Evolutionary conservation across 1,284 basidiomycete species (phyloP).

Genomic region (Moesziomyces sp.): DNA sequence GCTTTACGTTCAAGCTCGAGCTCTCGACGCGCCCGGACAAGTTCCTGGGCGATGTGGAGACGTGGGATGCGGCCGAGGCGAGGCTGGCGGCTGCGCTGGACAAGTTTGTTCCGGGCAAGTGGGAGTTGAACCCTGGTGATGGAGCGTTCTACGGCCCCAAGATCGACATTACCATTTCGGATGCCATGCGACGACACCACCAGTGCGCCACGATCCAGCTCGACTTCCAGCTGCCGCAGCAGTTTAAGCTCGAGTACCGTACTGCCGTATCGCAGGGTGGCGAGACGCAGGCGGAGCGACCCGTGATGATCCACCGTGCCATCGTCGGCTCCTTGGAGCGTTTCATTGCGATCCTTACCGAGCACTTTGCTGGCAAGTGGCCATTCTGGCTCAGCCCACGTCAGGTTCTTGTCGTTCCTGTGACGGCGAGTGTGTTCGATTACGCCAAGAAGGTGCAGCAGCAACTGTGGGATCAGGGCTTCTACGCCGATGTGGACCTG

Average conservation of each 20-base stretch:
- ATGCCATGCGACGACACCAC: constrained; percentile 87
- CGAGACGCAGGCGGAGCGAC: constrained; percentile 74
- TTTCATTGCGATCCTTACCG: constrained; percentile 96
- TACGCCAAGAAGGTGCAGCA: constrained; percentile 86
- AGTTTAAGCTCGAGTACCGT: constrained; percentile 94
- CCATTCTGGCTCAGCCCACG: constrained; percentile 98
- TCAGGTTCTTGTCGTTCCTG: constrained; percentile 93
- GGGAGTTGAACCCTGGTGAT: constrained; percentile 94
- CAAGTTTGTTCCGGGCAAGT: constrained; percentile 85
- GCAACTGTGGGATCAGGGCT: constrained; percentile 77
- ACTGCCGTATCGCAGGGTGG: constrained; percentile 68
- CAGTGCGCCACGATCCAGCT: constrained; percentile 99
- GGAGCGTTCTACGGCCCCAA: constrained; percentile 79
- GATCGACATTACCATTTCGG: constrained; percentile 96
- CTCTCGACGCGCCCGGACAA: constrained; percentile 97
- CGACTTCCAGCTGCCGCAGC: constrained; percentile 98
- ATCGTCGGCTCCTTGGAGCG: constrained; percentile 94
- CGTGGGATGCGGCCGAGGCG: constrained; percentile 91
- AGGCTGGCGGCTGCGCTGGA: constrained; percentile 88
- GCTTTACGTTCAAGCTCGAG: constrained; percentile 94
- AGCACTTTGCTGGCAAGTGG: constrained; percentile 98
- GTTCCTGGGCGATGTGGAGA: constrained; percentile 86
- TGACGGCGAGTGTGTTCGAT: constrained; percentile 84
- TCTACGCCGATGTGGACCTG: constrained; percentile 92
- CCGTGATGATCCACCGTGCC: constrained; percentile 98